phyloP scores from a whole-genome alignment of 2,329 filamentous ascomycete genomes.

The Fusarium odoratissimum region DNA sequence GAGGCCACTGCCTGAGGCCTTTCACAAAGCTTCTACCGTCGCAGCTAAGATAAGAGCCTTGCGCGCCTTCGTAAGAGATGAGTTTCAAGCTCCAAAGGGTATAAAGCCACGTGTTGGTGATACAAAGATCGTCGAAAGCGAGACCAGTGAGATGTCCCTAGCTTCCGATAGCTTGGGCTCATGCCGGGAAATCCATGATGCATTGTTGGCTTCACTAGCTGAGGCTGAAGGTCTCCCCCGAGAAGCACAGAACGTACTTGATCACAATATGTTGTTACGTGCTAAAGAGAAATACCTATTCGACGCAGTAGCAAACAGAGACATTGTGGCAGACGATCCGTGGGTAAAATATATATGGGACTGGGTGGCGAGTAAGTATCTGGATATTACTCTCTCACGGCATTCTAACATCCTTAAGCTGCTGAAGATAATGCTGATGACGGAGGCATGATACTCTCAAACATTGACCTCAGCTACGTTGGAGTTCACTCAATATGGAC shows the following conservation, averaged over 20 bases:
- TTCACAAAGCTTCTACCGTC: slow-evolving; percentile 55
- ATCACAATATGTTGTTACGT: slow-evolving; percentile 69
- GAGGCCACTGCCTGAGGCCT: slow-evolving; percentile 55
- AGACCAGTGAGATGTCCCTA: slow-evolving; percentile 52
- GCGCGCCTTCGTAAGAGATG: slow-evolving; percentile 52
- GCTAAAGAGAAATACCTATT: slow-evolving; percentile 73
- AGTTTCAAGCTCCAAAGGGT: slow-evolving; percentile 43
- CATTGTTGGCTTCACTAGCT: slow-evolving; percentile 59
- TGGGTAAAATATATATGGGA: slow-evolving; percentile 85
- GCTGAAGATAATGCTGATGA: slow-evolving; percentile 73
- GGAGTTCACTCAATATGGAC: slow-evolving; percentile 80
- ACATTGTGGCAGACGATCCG: slow-evolving; percentile 76
- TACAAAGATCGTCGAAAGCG: slow-evolving; percentile 46
- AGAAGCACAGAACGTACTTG: slow-evolving; percentile 63
- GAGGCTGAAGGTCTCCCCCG: slow-evolving; percentile 60
- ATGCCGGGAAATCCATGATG: slow-evolving; percentile 69
- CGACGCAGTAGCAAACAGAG: slow-evolving; percentile 72
- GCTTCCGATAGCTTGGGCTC: slow-evolving; percentile 57
- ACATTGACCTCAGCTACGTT: slow-evolving; percentile 79
- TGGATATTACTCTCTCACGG: background rate
- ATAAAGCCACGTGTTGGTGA: slow-evolving; percentile 42
- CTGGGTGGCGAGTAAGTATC: slow-evolving; percentile 73
- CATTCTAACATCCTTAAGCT: slow-evolving; percentile 52
- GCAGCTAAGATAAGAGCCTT: slow-evolving; percentile 63
- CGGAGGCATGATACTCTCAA: slow-evolving; percentile 76